phyloP scores from a whole-genome alignment of 2,329 filamentous ascomycete genomes.

The Trichoderma sp. region DNA sequence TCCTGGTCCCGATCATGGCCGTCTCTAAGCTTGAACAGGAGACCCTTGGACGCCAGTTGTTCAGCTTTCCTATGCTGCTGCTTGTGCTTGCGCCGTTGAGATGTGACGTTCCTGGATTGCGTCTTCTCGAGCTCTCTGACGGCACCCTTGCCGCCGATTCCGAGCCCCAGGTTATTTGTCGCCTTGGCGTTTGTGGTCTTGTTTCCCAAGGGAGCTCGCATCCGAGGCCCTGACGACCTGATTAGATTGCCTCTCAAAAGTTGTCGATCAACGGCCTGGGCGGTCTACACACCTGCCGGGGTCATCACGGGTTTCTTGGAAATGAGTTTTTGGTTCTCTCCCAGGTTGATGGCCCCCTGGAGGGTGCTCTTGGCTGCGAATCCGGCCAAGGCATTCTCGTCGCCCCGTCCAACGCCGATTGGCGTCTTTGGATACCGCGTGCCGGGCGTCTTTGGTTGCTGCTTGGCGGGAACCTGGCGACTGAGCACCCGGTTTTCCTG shows the following conservation, averaged over 20 bases:
- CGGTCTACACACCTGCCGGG: constrained; percentile 67
- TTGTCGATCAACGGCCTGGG: background rate
- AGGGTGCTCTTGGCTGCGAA: constrained; percentile 49
- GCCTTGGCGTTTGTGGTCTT: constrained; percentile 97
- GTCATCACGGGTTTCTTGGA: constrained; percentile 67
- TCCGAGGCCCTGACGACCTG: constrained; percentile 47
- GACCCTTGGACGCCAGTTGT: constrained; percentile 57
- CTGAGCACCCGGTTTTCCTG: constrained; percentile 85
- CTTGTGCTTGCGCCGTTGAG: constrained; percentile 64
- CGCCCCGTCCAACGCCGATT: constrained; percentile 73
- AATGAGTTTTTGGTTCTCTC: constrained; percentile 51
- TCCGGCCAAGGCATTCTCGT: constrained; percentile 70
- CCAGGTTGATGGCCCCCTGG: constrained; percentile 59
- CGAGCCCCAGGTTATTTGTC: constrained; percentile 67
- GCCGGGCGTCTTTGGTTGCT: constrained; percentile 80
- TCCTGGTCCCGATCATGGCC: constrained; percentile 55
- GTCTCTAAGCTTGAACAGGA: constrained; percentile 63
- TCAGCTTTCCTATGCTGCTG: constrained; percentile 58
- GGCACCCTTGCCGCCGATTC: constrained; percentile 63
- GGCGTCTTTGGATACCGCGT: constrained; percentile 79
- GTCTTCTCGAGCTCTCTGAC: constrained; percentile 65
- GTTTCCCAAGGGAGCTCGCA: constrained; percentile 80
- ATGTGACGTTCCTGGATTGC: constrained; percentile 59
- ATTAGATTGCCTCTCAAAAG: constrained; percentile 24
- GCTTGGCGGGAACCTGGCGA: constrained; percentile 74